Conservation (phyloP, 2,329 filamentous ascomycete genomes). For the Aspergillus tanneri region DNA sequence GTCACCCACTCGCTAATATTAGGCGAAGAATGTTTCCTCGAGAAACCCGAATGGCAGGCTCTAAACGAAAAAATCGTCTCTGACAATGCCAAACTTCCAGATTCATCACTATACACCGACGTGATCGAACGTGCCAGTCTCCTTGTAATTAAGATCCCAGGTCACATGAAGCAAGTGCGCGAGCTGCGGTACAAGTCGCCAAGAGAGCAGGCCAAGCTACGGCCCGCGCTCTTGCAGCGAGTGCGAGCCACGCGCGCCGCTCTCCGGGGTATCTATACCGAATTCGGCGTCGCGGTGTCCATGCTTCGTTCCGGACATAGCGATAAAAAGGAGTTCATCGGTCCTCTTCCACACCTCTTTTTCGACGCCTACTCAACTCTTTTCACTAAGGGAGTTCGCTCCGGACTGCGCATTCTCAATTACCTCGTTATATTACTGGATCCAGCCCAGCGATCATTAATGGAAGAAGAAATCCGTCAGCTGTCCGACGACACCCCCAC, state of each 20-base stretch:
- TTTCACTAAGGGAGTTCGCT: conserved; percentile 22
- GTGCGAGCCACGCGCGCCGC: conserved; percentile 22
- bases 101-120: conserved; percentile 31
- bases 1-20: conserved; percentile 35
- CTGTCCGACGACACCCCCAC: conserved; percentile 8
- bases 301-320: conserved; percentile 21
- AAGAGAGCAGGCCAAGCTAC: conserved; percentile 10
- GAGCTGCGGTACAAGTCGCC: conserved; percentile 13
- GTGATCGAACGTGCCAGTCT: conserved; percentile 31
- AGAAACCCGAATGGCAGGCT: conserved; percentile 36
- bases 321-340: conserved; percentile 26
- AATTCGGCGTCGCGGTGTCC: conserved; percentile 25
- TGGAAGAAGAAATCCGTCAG: conserved; percentile 18
- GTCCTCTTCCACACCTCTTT: conserved; percentile 23
- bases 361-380: conserved; percentile 22
- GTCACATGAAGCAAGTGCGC: conserved; percentile 24
- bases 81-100: conserved; percentile 28
- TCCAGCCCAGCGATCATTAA: conserved; percentile 16
- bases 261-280: conserved; percentile 26
- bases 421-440: conserved; percentile 22
- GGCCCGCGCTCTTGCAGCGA: conserved; percentile 17
- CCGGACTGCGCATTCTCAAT: conserved; percentile 22
- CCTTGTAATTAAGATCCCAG: conserved; percentile 29
- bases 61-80: conserved; percentile 30
- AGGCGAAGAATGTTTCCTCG: conserved; percentile 37